Evolutionary conservation across 768 basidiomycete species (phyloP).

Genomic region (Tricholoma sp.): DNA sequence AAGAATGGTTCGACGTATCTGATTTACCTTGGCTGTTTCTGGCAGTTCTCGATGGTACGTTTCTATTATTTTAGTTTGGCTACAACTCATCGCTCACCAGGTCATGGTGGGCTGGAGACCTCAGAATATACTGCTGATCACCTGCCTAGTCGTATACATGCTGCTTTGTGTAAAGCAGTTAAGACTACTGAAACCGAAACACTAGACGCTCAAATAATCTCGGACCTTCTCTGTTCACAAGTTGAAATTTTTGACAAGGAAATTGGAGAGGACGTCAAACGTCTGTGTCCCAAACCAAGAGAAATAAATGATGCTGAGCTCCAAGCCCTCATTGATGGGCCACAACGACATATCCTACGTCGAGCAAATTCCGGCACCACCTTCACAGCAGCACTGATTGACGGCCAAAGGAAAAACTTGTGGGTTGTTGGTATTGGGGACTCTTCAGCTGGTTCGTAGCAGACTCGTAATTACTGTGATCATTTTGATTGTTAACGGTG

Average conservation of each 20-base stretch:
- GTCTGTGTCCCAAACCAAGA: background rate
- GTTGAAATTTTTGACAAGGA: background rate
- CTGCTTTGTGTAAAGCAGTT: background rate
- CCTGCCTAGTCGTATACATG: background rate
- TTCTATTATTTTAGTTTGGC: background rate
- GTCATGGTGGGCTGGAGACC: background rate
- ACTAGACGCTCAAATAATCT: background rate
- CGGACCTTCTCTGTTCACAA: background rate
- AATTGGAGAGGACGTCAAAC: background rate
- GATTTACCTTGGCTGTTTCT: slow-evolving; percentile 1
- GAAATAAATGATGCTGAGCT: background rate
- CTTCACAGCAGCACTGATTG: background rate
- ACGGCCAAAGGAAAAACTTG: background rate
- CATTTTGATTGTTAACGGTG: background rate
- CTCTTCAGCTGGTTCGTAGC: background rate
- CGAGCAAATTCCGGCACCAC: background rate
- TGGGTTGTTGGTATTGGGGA: slow-evolving; percentile 3
- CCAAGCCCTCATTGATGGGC: background rate
- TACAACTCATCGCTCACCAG: background rate
- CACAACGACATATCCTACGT: background rate
- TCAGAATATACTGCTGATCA: background rate
- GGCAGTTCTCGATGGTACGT: slow-evolving; percentile 1
- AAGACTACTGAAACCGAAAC: background rate
- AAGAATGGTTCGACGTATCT: background rate
- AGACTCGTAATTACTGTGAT: background rate